A percentile compares a stretch with the other conserved stretches of the same genome.
Conservation (phyloP, 176 grass and related monocot genomes). For the Carex scoparia region DNA sequence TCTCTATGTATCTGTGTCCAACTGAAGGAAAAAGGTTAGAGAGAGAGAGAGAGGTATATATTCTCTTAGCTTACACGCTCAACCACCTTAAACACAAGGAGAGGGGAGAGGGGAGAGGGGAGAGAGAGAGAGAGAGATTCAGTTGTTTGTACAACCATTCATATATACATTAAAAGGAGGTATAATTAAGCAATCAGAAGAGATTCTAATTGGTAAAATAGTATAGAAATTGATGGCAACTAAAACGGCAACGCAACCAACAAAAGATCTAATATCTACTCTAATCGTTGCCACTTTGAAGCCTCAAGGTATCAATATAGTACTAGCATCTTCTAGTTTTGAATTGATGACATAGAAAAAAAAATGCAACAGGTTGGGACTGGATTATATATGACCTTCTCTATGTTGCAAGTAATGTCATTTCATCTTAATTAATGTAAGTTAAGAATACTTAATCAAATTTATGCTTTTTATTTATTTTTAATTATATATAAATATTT, state of each 20-base stretch:
- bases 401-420: not conserved
- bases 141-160: constrained; percentile 10
- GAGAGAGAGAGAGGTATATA: constrained; percentile 11
- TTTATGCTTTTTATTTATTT: too few relatives aligned
- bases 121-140: constrained; percentile 14
- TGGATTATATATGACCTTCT: not conserved
- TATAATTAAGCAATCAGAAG: not conserved
- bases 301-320: constrained; percentile 31
- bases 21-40: constrained; percentile 8
- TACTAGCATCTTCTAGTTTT: constrained; percentile 19
- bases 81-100: constrained; percentile 1
- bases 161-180: constrained; percentile 15
- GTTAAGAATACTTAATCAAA: too few relatives aligned
- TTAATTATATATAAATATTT: too few relatives aligned
- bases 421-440: too few relatives aligned
- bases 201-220: constrained; percentile 19
- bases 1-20: not conserved
- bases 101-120: not conserved
- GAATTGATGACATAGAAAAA: not conserved
- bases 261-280: constrained; percentile 2
- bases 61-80: constrained; percentile 5
- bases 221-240: constrained; percentile 21
- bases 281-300: not conserved
- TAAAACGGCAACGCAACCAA: constrained; percentile 21
- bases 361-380: not conserved